These are phyloP conservation scores for Epichloe aotearoae DNA, from an alignment of 2,329 filamentous ascomycete genomes.

Conservation along the genomic window DNA sequence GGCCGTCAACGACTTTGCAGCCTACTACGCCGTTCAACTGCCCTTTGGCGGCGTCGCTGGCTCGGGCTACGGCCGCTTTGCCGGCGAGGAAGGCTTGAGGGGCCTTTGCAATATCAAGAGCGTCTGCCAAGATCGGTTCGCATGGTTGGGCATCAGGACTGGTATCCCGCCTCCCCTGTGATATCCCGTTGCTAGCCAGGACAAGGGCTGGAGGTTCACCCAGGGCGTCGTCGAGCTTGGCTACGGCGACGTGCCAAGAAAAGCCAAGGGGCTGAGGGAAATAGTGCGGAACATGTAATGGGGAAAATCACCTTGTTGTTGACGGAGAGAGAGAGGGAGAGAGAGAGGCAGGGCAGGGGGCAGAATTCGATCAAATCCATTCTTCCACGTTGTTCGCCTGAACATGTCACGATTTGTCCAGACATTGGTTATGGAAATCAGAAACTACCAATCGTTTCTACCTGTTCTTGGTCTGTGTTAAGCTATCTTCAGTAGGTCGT, in stretches of 20 bases:
- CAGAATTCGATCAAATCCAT: neutral
- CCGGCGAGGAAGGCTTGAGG: conserved; percentile 74
- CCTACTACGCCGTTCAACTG: conserved; percentile 84
- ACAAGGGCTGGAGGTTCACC: conserved; percentile 51
- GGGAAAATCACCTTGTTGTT: neutral
- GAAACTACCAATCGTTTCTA: neutral
- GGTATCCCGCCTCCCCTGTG: conserved; percentile 67
- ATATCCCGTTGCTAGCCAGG: conserved; percentile 62
- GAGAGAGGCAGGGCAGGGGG: neutral
- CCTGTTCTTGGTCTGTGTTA: neutral
- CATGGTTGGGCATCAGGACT: conserved; percentile 52
- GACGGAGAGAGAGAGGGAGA: too few species aligned
- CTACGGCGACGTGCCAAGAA: conserved; percentile 32
- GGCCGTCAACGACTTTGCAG: conserved; percentile 88
- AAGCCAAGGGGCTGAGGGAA: conserved; percentile 26
- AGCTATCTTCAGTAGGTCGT: neutral
- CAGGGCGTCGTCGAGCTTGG: conserved; percentile 48
- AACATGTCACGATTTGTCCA: neutral
- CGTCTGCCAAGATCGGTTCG: conserved; percentile 63
- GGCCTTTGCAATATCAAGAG: conserved; percentile 80
- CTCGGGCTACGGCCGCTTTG: conserved; percentile 87
- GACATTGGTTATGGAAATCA: neutral
- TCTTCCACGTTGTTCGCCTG: neutral
- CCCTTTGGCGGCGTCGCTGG: conserved; percentile 88
- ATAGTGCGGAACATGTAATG: conserved; percentile 30